These are phyloP conservation scores for Quercus cerris DNA, from an alignment of 306 rosid genomes.

Conservation along the genomic window DNA sequence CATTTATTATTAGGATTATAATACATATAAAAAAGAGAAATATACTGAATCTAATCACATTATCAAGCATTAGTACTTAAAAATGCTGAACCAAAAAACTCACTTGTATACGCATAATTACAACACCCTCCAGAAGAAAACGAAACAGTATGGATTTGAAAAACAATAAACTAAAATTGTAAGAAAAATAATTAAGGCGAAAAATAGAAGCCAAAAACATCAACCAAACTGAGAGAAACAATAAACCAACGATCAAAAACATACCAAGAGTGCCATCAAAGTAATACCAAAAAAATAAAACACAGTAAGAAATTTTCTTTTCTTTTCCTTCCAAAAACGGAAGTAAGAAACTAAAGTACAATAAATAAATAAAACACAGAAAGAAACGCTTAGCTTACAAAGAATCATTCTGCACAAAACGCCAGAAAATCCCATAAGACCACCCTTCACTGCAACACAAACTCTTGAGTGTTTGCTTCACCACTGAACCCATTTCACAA, in stretches of 20 bases:
- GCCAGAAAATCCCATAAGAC: conserved; percentile 87
- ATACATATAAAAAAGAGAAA: not conserved
- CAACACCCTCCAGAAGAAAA: not conserved
- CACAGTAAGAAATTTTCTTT: not conserved
- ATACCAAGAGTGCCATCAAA: not conserved
- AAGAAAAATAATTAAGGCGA: not conserved
- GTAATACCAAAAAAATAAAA: not conserved
- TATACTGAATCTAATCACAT: not conserved
- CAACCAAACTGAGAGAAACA: not conserved
- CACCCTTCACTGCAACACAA: conserved; percentile 60
- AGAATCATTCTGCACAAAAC: conserved; percentile 56
- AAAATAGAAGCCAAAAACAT: not conserved
- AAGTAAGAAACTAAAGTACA: not conserved
- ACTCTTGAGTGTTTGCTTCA: conserved; percentile 48
- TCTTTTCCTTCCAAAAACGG: too few species aligned
- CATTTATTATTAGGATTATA: not conserved
- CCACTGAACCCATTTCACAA: conserved; percentile 40
- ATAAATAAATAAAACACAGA: not conserved
- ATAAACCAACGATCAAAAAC: conserved; percentile 5
- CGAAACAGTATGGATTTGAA: not conserved
- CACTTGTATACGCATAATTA: not conserved
- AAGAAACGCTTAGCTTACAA: conserved; percentile 38
- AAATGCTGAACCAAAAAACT: not conserved
- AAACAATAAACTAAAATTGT: not conserved
- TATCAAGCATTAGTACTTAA: not conserved